Conservation (phyloP, 1,284 basidiomycete species). For the Hymenochaete sp. region DNA sequence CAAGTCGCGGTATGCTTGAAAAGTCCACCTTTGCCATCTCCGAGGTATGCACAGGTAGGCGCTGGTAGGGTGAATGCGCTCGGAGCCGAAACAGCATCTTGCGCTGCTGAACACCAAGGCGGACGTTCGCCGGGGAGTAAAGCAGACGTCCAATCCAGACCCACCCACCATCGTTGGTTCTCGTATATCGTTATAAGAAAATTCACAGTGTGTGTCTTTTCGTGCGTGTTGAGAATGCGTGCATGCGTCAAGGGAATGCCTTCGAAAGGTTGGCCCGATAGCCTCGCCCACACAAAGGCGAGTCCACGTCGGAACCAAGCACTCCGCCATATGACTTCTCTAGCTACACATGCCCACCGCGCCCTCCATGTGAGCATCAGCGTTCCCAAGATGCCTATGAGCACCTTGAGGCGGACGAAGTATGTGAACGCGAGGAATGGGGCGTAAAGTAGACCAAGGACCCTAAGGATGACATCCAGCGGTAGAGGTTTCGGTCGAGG, state of each 20-base stretch:
- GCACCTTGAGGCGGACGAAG: conserved; percentile 47
- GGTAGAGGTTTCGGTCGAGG: conserved; percentile 25
- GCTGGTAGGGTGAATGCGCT: conserved; percentile 51
- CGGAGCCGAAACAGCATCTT: conserved; percentile 55
- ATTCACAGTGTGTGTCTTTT: conserved; percentile 36
- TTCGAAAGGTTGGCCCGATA: conserved; percentile 38
- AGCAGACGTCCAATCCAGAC: conserved; percentile 88
- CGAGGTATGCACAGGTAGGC: conserved; percentile 43
- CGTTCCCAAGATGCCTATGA: conserved; percentile 53
- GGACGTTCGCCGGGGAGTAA: conserved; percentile 86
- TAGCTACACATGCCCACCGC: conserved; percentile 50
- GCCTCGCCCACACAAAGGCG: conserved; percentile 38
- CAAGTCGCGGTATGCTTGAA: conserved; percentile 70
- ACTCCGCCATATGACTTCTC: conserved; percentile 49
- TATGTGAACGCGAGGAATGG: conserved; percentile 54
- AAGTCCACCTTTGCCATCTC: conserved; percentile 31
- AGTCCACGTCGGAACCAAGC: conserved; percentile 56
- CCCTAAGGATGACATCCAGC: conserved; percentile 35
- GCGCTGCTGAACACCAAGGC: conserved; percentile 68
- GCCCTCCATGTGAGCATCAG: conserved; percentile 53
- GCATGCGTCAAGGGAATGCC: conserved; percentile 5
- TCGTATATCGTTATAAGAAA: conserved; percentile 87
- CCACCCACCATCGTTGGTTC: conserved; percentile 94
- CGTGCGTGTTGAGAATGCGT: background rate
- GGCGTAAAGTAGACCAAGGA: conserved; percentile 40